phyloP scores from a whole-genome alignment of 495 filamentous ascomycete species.

The Parmelia sp. region DNA sequence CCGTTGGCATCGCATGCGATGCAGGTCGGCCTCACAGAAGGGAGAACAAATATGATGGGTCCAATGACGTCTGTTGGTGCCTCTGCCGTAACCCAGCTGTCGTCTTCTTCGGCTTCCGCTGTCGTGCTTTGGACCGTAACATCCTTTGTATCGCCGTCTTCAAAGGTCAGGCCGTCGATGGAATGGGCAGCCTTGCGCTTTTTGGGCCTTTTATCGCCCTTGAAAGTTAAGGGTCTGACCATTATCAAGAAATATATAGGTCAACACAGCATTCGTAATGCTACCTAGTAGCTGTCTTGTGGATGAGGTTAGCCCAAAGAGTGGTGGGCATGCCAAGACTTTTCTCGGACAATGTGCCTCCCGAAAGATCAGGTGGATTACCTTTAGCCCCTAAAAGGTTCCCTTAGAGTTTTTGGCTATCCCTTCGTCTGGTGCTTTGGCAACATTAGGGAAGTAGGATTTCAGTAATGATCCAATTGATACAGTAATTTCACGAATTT shows the following conservation, averaged over 20 bases:
- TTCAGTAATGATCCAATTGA: too few species aligned
- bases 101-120: slow-evolving; percentile 51
- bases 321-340: too few species aligned
- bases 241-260: slow-evolving; percentile 5
- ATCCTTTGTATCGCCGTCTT: slow-evolving; percentile 39
- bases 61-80: slow-evolving; percentile 67
- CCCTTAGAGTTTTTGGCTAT: too few species aligned
- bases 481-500: too few species aligned
- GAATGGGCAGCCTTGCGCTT: slow-evolving; percentile 63
- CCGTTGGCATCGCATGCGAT: slow-evolving; percentile 80
- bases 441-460: too few species aligned
- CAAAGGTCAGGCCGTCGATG: slow-evolving; percentile 24
- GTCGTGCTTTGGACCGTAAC: slow-evolving; percentile 31
- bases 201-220: slow-evolving; percentile 92
- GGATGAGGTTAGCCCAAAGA: too few species aligned
- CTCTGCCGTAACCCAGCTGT: slow-evolving; percentile 89
- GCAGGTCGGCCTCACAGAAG: slow-evolving; percentile 59
- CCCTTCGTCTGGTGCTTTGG: too few species aligned
- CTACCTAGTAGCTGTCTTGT: too few species aligned
- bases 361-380: too few species aligned
- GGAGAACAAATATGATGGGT: slow-evolving; percentile 73
- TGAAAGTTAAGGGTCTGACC: slow-evolving; percentile 82
- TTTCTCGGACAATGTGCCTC: too few species aligned
- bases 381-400: too few species aligned
- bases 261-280: not conserved